Percentiles rank a stretch among this genome's conserved stretches.
Conservation (phyloP, 148 eudicot genomes). For the Gaultheria prostrata region DNA sequence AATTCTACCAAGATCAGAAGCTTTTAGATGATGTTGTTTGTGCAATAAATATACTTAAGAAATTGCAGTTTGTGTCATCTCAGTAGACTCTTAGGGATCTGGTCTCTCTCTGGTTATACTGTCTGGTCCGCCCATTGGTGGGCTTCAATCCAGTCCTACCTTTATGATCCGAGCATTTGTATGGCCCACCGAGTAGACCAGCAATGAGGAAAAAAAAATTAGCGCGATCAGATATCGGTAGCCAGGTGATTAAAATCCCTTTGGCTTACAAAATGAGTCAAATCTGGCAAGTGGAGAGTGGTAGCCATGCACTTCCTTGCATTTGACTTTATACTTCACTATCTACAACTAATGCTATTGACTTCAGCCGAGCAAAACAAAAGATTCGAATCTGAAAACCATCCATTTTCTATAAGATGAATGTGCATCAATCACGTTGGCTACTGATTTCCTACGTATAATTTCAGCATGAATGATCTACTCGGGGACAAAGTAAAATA, state of each 20-base stretch:
- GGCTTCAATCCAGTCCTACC: background rate
- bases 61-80: background rate
- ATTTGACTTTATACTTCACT: no score
- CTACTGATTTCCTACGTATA: background rate
- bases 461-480: background rate
- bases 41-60: constrained; percentile 16
- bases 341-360: no score
- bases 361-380: no score
- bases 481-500: no score
- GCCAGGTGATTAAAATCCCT: background rate
- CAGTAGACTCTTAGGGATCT: background rate
- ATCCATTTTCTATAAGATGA: background rate
- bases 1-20: background rate
- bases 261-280: background rate
- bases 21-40: background rate
- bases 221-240: background rate
- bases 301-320: no score
- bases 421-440: background rate
- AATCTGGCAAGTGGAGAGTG: no score
- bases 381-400: background rate
- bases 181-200: background rate
- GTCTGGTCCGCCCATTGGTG: background rate
- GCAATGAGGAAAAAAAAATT: background rate
- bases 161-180: background rate
- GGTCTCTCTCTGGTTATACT: background rate